Evolutionary conservation across 441 rosid genomes (phyloP), one percentile per base, ranked within the genome.

Genomic region (Gossypium trilobum): DNA sequence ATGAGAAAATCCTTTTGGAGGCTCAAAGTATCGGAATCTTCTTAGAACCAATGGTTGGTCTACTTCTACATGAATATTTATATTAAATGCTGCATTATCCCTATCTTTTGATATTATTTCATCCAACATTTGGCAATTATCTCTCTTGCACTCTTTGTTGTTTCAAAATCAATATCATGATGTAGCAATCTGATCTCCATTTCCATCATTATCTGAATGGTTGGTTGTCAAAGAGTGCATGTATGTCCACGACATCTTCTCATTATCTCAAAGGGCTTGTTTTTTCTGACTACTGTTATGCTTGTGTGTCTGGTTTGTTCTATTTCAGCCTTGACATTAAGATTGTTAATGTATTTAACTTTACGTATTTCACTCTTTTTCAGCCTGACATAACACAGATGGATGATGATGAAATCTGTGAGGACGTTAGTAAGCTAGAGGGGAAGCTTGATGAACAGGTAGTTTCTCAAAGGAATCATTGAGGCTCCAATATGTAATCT

Each of bases 1-100:
- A 85, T 78, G 91, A 92, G 73, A 95, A 83, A 81, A 85, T 95
- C 71, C 78, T 70, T 77, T 71, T 90, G 87, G 99, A 95, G 81
- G 77, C 91, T 75, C 89, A 88, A 70, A 92, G 94, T 78, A 75
- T 95, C 74, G 97, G 96, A 68, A 86, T 91, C 78, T 87, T 85
- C 80, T 86, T 87, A 76, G 92, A 91, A 64, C 82, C 82, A 72
- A 50, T 75, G 95, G 99, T 95, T 86, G n/a, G 87, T 69, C 60
- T 62, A 54, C 17, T 75, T 76, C 73, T 13, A 22, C 42, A 39
- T 56, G n/a, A 55, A 55, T 20, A 20, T 55, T 55, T 55, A 22
- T 55, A 22, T 55, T 55, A 10, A 17, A 68, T 48, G 73, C 63
- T 73, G 52, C 48, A 20, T 55, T 36, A 5, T 16, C 11, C 6